phyloP scores from a whole-genome alignment of 2,329 filamentous ascomycete genomes.

The Ophiostoma piceae region DNA sequence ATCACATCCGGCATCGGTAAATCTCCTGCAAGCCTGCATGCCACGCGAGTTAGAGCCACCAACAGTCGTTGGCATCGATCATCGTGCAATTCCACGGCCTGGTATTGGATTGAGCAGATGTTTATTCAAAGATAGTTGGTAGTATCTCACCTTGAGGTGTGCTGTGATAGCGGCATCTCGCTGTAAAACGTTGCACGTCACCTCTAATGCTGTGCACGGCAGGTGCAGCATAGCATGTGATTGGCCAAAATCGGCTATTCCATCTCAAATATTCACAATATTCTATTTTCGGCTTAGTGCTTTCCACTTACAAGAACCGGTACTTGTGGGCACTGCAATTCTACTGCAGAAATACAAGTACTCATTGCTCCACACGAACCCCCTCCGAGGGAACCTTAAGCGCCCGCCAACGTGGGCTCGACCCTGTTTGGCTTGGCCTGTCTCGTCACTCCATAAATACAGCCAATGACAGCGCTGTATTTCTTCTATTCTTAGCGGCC shows the following conservation, averaged over 20 bases:
- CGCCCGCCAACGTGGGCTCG: constrained; percentile 25
- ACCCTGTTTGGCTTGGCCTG: constrained; percentile 19
- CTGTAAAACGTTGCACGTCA: neutral
- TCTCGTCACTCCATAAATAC: constrained; percentile 20
- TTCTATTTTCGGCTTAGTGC: neutral
- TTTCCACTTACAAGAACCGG: constrained; percentile 3
- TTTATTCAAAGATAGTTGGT: too few species aligned
- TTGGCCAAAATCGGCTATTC: neutral
- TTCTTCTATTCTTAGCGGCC: constrained; percentile 26
- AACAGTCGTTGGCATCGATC: neutral
- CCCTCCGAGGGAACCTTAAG: constrained; percentile 22
- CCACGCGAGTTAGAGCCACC: neutral
- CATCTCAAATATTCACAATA: neutral
- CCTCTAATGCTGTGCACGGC: neutral
- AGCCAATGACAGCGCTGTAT: constrained; percentile 21
- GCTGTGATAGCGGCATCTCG: neutral
- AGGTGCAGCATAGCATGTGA: neutral
- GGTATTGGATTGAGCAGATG: neutral
- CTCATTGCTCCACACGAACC: neutral
- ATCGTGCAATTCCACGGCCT: neutral
- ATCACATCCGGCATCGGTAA: neutral
- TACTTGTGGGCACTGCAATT: neutral
- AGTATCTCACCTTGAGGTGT: neutral
- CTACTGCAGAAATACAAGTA: neutral
- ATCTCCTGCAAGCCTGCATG: neutral